Percentiles rank a stretch among this genome's conserved stretches.
phyloP scores from a whole-genome alignment of 805 yeast genomes.

The Candida parachauliodes region DNA sequence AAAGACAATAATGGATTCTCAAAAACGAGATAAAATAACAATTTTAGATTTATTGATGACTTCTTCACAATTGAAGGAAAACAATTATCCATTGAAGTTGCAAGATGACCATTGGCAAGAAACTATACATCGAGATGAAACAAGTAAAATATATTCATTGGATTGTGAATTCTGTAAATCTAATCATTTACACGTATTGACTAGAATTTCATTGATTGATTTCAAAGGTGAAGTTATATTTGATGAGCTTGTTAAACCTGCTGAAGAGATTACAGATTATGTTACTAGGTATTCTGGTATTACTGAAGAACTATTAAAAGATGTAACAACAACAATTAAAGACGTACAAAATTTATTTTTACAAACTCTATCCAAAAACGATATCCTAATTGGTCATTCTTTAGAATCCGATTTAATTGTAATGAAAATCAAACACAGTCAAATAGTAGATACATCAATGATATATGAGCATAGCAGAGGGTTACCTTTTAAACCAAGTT shows the following conservation, averaged over 20 bases:
- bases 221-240: conserved; percentile 56
- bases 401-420: conserved; percentile 78
- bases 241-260: conserved; percentile 79
- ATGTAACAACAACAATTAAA: conserved; percentile 57
- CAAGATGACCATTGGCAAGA: conserved; percentile 7
- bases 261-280: conserved; percentile 70
- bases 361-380: conserved; percentile 47
- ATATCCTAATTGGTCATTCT: conserved; percentile 84
- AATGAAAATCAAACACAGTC: conserved; percentile 66
- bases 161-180: conserved; percentile 94
- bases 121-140: conserved; percentile 13
- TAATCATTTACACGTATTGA: conserved; percentile 57
- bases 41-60: conserved; percentile 53
- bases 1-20: conserved; percentile 30
- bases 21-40: conserved; percentile 34
- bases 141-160: conserved; percentile 68
- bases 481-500: conserved; percentile 73
- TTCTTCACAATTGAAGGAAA: conserved; percentile 42
- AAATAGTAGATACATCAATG: conserved; percentile 75
- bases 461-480: conserved; percentile 80
- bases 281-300: conserved; percentile 85
- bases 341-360: conserved; percentile 66
- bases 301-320: conserved; percentile 60
- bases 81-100: conserved; percentile 60
- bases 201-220: conserved; percentile 75